A percentile compares a stretch with the other conserved stretches of the same genome.
phyloP scores from a whole-genome alignment of 768 basidiomycete genomes.

The Neoboletus brunneissimus region DNA sequence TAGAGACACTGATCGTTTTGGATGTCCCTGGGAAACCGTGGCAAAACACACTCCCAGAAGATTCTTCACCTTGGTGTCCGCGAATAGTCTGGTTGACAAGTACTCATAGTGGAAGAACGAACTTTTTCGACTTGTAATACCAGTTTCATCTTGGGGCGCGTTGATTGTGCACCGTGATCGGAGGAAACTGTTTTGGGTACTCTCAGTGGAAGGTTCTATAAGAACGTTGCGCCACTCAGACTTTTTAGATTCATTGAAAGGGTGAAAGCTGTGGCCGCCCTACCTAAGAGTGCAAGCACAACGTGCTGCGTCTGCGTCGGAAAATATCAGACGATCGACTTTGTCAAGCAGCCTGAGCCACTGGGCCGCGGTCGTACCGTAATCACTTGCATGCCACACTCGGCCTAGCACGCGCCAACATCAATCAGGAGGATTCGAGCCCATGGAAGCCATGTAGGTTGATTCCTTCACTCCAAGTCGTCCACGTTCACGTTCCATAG shows the following conservation, averaged over 20 bases:
- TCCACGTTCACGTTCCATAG: constrained; percentile 15
- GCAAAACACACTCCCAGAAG: background rate
- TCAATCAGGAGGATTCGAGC: background rate
- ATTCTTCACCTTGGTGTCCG: background rate
- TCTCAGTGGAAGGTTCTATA: background rate
- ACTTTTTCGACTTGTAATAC: background rate
- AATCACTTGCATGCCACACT: background rate
- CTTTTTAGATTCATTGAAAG: background rate
- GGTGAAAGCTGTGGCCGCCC: background rate
- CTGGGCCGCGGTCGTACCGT: background rate
- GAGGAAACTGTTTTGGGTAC: background rate
- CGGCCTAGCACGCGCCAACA: background rate
- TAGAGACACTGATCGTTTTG: background rate
- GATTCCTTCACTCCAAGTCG: background rate
- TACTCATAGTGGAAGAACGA: background rate
- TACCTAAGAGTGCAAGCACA: background rate
- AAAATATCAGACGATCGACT: background rate
- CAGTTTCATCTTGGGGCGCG: background rate
- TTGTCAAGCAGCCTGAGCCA: background rate
- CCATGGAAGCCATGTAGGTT: background rate
- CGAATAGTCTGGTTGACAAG: background rate
- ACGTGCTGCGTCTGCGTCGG: background rate
- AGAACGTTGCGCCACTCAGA: background rate
- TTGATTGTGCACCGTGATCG: no score
- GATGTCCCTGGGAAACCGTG: background rate